phyloP scores from a whole-genome alignment of 2,329 filamentous ascomycete species.

The Beauveria sp. region DNA sequence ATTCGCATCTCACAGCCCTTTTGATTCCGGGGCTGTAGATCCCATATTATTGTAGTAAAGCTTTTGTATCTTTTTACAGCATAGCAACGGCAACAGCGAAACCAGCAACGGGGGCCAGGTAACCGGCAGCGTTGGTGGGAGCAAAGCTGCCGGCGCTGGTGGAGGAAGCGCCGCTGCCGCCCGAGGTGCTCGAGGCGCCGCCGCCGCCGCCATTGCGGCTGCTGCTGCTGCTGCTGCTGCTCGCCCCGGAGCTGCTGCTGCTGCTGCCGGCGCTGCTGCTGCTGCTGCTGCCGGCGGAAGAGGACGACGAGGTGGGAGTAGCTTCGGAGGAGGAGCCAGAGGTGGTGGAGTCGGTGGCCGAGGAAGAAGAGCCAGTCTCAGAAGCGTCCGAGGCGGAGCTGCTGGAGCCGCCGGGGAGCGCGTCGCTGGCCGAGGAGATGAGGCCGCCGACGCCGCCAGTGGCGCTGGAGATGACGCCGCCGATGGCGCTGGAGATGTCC shows the following conservation, averaged over 20 bases:
- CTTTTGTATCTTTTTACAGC: conserved; percentile 1
- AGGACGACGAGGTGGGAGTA: neutral
- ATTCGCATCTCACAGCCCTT: neutral
- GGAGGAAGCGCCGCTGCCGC: neutral
- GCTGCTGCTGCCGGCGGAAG: neutral
- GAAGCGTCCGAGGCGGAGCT: neutral
- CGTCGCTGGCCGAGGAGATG: neutral
- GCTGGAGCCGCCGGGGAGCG: neutral
- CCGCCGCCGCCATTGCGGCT: neutral
- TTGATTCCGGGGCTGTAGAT: neutral
- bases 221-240: neutral
- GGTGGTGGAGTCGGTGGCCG: neutral
- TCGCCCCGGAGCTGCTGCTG: neutral
- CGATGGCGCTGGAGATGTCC: neutral
- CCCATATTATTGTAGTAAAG: neutral
- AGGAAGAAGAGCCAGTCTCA: no score
- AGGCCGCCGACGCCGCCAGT: conserved; percentile 4
- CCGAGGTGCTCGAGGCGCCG: neutral
- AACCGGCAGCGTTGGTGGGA: conserved; percentile 3
- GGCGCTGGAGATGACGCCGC: neutral
- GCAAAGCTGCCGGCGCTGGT: neutral
- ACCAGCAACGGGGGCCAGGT: conserved; percentile 10
- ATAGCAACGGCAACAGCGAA: conserved; percentile 11
- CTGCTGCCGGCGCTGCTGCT: neutral
- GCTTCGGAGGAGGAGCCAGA: neutral